These are phyloP conservation scores for Suhomyces chickasaworum DNA, from an alignment of 1,139 yeast species.

Conservation along the genomic window DNA sequence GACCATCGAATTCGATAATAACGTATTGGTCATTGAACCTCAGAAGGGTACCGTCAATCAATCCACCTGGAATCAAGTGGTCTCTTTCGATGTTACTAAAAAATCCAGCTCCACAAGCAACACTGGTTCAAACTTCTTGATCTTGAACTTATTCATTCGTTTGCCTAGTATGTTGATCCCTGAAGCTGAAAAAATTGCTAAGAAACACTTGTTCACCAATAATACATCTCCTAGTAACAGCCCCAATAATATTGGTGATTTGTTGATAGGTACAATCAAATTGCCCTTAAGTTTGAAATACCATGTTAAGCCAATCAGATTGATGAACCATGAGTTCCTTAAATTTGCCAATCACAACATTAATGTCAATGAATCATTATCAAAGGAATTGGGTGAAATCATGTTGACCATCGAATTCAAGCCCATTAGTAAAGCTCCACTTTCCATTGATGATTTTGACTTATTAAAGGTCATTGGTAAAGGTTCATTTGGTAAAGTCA, in stretches of 20 bases:
- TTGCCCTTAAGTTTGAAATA: conserved; percentile 44
- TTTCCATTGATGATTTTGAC: conserved; percentile 89
- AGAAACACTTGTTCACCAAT: conserved; percentile 32
- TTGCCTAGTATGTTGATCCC: conserved; percentile 70
- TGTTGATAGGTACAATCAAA: conserved; percentile 46
- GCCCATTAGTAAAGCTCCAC: conserved; percentile 60
- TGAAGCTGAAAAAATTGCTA: conserved; percentile 34
- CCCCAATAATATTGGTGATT: conserved; percentile 36
- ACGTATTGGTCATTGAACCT: conserved; percentile 82
- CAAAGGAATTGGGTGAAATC: conserved; percentile 50
- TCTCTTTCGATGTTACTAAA: conserved; percentile 88
- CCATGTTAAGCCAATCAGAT: conserved; percentile 41
- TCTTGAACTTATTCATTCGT: conserved; percentile 73
- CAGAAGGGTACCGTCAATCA: conserved; percentile 62
- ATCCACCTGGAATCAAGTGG: conserved; percentile 77
- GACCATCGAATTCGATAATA: conserved; percentile 77
- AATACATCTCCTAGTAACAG: conserved; percentile 17
- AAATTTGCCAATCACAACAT: conserved; percentile 42
- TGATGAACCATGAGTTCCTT: conserved; percentile 50
- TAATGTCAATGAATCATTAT: conserved; percentile 21
- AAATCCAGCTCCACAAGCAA: conserved; percentile 19
- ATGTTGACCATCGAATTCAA: conserved; percentile 77
- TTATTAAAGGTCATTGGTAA: conserved; percentile 93
- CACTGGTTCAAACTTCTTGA: conserved; percentile 49
- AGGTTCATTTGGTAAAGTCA: conserved; percentile 97